A percentile compares a stretch with the other conserved stretches of the same genome.
Evolutionary conservation across 768 basidiomycete species (phyloP).

Genomic region (Trametes elegans): DNA sequence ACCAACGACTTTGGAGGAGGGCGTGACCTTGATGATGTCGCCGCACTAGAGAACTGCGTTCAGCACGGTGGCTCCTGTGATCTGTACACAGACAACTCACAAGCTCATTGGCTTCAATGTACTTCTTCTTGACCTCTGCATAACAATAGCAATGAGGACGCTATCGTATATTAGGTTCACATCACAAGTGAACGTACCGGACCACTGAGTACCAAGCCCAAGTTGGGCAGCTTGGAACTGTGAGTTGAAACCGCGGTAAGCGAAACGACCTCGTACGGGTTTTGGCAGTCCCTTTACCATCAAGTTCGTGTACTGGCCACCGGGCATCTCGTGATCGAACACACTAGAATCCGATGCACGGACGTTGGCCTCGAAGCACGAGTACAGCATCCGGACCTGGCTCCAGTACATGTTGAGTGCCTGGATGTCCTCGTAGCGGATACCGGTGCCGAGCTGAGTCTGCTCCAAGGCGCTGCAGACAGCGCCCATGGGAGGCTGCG

Average conservation of each 20-base stretch:
- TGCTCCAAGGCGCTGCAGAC: conserved; percentile 95
- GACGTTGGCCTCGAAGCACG: conserved; percentile 98
- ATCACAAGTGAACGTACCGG: conserved; percentile 43
- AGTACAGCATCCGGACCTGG: conserved; percentile 92
- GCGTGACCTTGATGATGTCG: conserved; percentile 98
- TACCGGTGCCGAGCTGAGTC: conserved; percentile 89
- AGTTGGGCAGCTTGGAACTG: conserved; percentile 99
- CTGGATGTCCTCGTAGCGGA: conserved; percentile 95
- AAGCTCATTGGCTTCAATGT: conserved; percentile 95
- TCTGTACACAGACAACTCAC: conserved; percentile 42
- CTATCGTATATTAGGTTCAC: background rate
- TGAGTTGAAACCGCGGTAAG: background rate
- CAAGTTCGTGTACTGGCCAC: conserved; percentile 91
- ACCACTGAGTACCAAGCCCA: conserved; percentile 96
- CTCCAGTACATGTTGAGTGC: conserved; percentile 98
- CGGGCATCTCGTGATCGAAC: conserved; percentile 99
- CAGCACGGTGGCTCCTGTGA: background rate
- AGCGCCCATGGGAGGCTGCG: conserved; percentile 99
- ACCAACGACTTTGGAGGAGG: conserved; percentile 97
- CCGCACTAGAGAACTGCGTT: conserved; percentile 63
- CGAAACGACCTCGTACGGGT: background rate
- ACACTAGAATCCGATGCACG: conserved; percentile 96
- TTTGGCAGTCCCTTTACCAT: conserved; percentile 58
- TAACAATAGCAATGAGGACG: too few relatives aligned
- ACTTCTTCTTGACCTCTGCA: conserved; percentile 94